A percentile compares a stretch with the other conserved stretches of the same genome.
Evolutionary conservation across 352 stramenopile genomes (phyloP).

Genomic region (Salisapilia sapeloensis): DNA sequence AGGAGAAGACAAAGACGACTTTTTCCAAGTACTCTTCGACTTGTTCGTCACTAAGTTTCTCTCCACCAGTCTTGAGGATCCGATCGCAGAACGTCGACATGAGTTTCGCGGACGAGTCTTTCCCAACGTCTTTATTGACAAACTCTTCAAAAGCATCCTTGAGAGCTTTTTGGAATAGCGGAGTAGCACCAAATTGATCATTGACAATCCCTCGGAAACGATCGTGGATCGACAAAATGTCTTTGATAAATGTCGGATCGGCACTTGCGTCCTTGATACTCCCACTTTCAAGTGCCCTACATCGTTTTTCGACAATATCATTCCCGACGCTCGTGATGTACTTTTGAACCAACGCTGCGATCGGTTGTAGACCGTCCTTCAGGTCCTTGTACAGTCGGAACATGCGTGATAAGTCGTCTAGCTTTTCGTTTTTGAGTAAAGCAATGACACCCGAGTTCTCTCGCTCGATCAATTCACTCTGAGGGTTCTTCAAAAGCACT

Average conservation of each 20-base stretch:
- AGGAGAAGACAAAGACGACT: slow-evolving; percentile 98
- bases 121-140: slow-evolving; percentile 97
- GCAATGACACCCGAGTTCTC: slow-evolving; percentile 91
- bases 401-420: slow-evolving; percentile 95
- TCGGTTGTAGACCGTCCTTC: slow-evolving; percentile 92
- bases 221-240: slow-evolving; percentile 94
- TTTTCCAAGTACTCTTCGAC: slow-evolving; percentile 96
- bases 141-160: slow-evolving; percentile 99
- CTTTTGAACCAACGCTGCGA: slow-evolving; percentile 91
- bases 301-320: slow-evolving; percentile 76
- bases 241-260: slow-evolving; percentile 96
- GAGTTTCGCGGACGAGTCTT: slow-evolving; percentile 96
- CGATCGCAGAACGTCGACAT: slow-evolving; percentile 99
- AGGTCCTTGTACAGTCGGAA: slow-evolving; percentile 95
- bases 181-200: slow-evolving; percentile 93
- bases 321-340: slow-evolving; percentile 88
- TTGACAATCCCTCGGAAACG: slow-evolving; percentile 96
- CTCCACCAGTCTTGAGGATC: slow-evolving; percentile 95
- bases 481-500: slow-evolving; percentile 88
- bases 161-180: slow-evolving; percentile 97
- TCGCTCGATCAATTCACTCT: slow-evolving; percentile 95
- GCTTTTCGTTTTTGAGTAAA: slow-evolving; percentile 94
- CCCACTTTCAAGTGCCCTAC: slow-evolving; percentile 80
- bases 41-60: slow-evolving; percentile 94
- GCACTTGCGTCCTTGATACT: slow-evolving; percentile 83